phyloP scores from a whole-genome alignment of 371 early-diverging fungal genomes.

The Rhizopus arrhizus region DNA sequence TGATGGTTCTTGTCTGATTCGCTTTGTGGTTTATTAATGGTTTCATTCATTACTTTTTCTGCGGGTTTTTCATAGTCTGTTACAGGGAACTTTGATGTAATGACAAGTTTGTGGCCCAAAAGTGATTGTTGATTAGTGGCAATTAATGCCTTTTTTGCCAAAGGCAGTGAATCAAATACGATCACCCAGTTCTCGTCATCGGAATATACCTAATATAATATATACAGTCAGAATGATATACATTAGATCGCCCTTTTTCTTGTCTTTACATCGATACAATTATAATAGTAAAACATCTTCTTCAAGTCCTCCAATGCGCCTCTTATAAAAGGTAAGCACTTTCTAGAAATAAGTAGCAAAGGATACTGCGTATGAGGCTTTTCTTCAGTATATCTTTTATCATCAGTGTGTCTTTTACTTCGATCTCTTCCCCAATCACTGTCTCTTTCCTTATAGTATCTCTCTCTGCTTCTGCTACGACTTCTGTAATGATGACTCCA shows the following conservation, averaged over 20 bases:
- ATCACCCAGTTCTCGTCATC: conserved; percentile 64
- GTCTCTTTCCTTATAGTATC: conserved; percentile 17
- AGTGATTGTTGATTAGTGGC: conserved; percentile 47
- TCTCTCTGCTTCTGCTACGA: conserved; percentile 37
- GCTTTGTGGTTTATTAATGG: background rate
- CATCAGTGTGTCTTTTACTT: conserved; percentile 14
- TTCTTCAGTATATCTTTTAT: conserved; percentile 2
- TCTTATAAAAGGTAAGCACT: conserved; percentile 56
- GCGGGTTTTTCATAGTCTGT: background rate
- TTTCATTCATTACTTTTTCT: conserved; percentile 1
- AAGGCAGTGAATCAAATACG: conserved; percentile 56
- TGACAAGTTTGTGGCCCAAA: conserved; percentile 49
- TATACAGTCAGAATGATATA: background rate
- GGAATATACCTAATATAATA: conserved; percentile 44
- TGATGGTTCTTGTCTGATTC: too few relatives aligned
- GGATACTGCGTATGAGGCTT: conserved; percentile 15
- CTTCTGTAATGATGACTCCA: conserved; percentile 45
- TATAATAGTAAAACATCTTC: conserved; percentile 41
- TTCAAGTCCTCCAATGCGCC: conserved; percentile 53
- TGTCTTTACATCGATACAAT: conserved; percentile 38
- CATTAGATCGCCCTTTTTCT: background rate
- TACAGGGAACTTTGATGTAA: conserved; percentile 41
- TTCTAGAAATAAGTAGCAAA: conserved; percentile 50
- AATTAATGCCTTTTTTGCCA: conserved; percentile 53
- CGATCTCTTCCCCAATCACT: conserved; percentile 14